Evolutionary conservation across 1,284 basidiomycete genomes (phyloP).

Genomic region (Fistulinella staudtii): DNA sequence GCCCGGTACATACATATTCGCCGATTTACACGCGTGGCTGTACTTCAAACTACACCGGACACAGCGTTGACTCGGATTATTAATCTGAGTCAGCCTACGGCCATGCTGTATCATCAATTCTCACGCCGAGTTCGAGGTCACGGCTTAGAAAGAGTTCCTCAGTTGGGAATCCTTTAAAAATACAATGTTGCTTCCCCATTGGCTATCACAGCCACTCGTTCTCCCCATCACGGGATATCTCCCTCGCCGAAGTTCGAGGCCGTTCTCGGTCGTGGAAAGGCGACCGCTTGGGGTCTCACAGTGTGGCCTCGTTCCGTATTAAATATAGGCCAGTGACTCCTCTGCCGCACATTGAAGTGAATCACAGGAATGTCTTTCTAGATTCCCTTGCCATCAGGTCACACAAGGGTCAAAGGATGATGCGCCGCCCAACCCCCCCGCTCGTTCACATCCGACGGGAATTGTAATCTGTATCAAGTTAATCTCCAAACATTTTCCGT

Average conservation of each 20-base stretch:
- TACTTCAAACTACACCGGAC: too few species aligned
- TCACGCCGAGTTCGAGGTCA: neutral
- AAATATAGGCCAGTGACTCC: neutral
- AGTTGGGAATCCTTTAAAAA: too few species aligned
- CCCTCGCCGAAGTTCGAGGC: neutral
- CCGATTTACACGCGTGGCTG: too few species aligned
- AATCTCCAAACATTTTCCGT: neutral
- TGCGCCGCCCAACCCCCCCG: neutral
- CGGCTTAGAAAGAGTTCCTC: neutral
- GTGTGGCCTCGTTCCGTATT: neutral
- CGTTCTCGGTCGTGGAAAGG: neutral
- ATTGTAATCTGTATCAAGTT: neutral
- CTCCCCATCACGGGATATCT: too few species aligned
- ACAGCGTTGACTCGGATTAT: too few species aligned
- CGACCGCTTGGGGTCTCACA: neutral
- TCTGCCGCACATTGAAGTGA: neutral
- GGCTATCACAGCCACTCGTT: neutral
- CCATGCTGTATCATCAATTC: too few species aligned
- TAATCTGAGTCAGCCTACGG: too few species aligned
- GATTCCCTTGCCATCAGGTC: neutral
- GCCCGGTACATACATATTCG: too few species aligned
- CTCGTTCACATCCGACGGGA: slow-evolving; percentile 2
- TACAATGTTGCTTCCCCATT: neutral
- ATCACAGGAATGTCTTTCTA: neutral
- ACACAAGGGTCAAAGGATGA: neutral